Evolutionary conservation across 208 protist genomes (phyloP).

Genomic region (Crithidia sp.): DNA sequence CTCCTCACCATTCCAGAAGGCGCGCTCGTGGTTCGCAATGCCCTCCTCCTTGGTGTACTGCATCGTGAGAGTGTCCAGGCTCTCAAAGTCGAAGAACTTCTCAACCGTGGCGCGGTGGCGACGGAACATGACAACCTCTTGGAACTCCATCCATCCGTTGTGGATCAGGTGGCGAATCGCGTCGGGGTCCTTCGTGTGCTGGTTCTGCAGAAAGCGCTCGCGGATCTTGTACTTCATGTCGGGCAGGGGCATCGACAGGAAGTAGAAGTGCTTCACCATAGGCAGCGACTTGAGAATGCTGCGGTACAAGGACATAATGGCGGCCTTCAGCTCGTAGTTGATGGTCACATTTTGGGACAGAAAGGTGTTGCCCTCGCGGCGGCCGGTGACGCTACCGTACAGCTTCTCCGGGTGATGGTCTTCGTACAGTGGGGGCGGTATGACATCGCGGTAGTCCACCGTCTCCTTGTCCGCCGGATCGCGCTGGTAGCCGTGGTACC

Average conservation of each 20-base stretch:
- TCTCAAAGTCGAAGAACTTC: conserved; percentile 86
- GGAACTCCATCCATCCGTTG: conserved; percentile 91
- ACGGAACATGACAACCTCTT: conserved; percentile 82
- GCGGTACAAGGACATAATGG: conserved; percentile 83
- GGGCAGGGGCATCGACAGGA: conserved; percentile 75
- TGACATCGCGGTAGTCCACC: conserved; percentile 67
- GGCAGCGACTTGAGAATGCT: conserved; percentile 80
- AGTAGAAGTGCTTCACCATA: conserved; percentile 91
- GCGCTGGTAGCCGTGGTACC: conserved; percentile 80
- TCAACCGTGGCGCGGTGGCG: conserved; percentile 75
- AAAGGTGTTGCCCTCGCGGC: conserved; percentile 76
- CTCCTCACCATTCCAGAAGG: conserved; percentile 89
- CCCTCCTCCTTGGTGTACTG: conserved; percentile 85
- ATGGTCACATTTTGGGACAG: conserved; percentile 63
- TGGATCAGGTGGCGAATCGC: conserved; percentile 87
- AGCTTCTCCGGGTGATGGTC: conserved; percentile 83
- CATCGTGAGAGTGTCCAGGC: conserved; percentile 63
- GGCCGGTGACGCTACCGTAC: conserved; percentile 79
- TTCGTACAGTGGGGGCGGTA: conserved; percentile 61
- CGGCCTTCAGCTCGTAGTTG: conserved; percentile 76
- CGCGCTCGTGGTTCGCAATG: conserved; percentile 74
- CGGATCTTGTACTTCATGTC: conserved; percentile 88
- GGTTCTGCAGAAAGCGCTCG: conserved; percentile 85
- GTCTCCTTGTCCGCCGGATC: conserved; percentile 59
- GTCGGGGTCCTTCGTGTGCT: conserved; percentile 87